Base-by-base conservation (phyloP, 148 eudicot genomes). In the Rhododendron mucronatum region DNA sequence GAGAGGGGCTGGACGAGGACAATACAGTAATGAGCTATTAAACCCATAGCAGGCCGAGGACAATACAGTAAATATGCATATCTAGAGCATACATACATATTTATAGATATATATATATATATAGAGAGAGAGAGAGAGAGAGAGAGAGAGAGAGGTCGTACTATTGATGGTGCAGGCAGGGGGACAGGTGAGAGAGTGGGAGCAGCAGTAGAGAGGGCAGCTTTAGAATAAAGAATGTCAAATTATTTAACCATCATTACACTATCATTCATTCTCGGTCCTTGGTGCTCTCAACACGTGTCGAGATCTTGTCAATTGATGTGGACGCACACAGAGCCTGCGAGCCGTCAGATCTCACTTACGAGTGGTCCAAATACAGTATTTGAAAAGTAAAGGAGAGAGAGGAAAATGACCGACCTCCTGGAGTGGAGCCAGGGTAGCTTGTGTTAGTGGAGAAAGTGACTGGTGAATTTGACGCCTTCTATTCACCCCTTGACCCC, bases 171-270 rank as follows among this genome's bases (percentile, higher is more conserved):
- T 50, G 83, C 87, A 45, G 83, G 85, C 23, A 3, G 85, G n/a
- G 53, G 69, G 37, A 13, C 16, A 30, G 28, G 2, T 28, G 37
- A 12, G 37, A 30, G 76, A 71, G 76, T 0, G 18, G 18, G 18
- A 13, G 37, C 18, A 4, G 39, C 37, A 71, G 76, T 13, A 71
- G 76, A 30, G 37, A 30, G 37, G 5, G 9, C 67, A 74, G 86
- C 39, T 15, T 55, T 59, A 11, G 81, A 86, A 41, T 30, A 84
- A 84, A 88, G 91, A 88, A 90, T 90, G 91, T 90, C 88, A 86
- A 86, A 90, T 88, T 82, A 90, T 90, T 90, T 88, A 61, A 86
- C 47, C 76, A 90, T 88, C 84, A 90, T 90, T 90, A 88, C 90
- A 90, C 87, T 88, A 90, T 88, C 90, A 90, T 88, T 90, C 83